Base-by-base conservation (phyloP, 2,329 filamentous ascomycete species). In the Xylaria sp. region DNA sequence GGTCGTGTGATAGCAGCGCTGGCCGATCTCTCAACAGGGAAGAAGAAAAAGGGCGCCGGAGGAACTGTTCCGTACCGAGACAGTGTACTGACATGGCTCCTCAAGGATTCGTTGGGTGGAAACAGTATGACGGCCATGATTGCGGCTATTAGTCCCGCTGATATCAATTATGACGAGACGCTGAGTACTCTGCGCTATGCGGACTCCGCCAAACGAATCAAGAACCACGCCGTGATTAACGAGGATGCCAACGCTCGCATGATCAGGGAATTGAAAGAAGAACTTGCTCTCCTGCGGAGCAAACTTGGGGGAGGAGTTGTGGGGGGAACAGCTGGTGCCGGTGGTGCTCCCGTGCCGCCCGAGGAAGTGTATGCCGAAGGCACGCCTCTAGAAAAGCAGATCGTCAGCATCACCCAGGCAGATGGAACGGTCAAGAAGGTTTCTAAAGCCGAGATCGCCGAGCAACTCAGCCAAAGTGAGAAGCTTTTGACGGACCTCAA, bases 81-180 rank as follows among this genome's bases (percentile, higher is more conserved):
- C 81, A 97, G 92, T 74, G 88, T 99, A 52, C 80, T 99, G 69
- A 99, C 95, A 1, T 99, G 95, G 95, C 81, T 99, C 46, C 79
- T 99, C 68, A 99, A 99, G 75, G 96, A 99, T 76, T 98, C 94
- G 3, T 80, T 99, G 5, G 95, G 95, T 75, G 95, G 95, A 73
- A 99, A 99, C 83, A 98, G 94, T 76, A 94, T 98, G 92, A 99
- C 95, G 23, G 95, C 95, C 63, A 99, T 99, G 96, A 99, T 99
- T 83, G 96, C 95, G 53, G 94, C 94, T 55, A 97, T 99, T 74
- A 97, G 94, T 73, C 95, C 95, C 3, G 95, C 95, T 57, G 95
- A 99, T 78, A 98, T 98, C 81, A 99, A 99, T 78, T 98, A 96
- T 74, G 95, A 99, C 69, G 95, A 99, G 78, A 99, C 96, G 0